Percentiles rank a stretch among this genome's conserved stretches.
Evolutionary conservation across 73 alveolate species (phyloP).

Genomic region (Uronychia setigera): DNA sequence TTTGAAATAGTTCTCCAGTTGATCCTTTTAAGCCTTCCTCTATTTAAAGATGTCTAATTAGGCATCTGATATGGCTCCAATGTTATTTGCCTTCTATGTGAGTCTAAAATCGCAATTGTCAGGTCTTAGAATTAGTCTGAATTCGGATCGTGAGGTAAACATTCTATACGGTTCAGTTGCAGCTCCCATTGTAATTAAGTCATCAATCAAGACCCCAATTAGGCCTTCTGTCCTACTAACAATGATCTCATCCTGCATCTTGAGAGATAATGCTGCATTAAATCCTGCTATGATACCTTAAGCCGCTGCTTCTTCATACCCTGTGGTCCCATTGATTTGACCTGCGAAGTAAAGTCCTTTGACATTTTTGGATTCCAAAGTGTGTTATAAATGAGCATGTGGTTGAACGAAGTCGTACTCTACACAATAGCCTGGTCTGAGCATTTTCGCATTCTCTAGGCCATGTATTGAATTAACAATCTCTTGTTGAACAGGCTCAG

Average conservation of each 20-base stretch:
- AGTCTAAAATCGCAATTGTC: slow-evolving; percentile 73
- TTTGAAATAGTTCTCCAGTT: too few relatives aligned
- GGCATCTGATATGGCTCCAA: slow-evolving; percentile 30
- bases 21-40: background rate
- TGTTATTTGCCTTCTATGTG: slow-evolving; percentile 47
- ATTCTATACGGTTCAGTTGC: slow-evolving; percentile 71
- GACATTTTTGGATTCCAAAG: slow-evolving; percentile 54
- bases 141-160: slow-evolving; percentile 75
- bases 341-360: slow-evolving; percentile 65
- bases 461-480: slow-evolving; percentile 54
- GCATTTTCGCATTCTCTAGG: slow-evolving; percentile 38
- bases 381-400: slow-evolving; percentile 38
- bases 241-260: slow-evolving; percentile 19
- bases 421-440: slow-evolving; percentile 59
- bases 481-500: slow-evolving; percentile 56
- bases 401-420: slow-evolving; percentile 74
- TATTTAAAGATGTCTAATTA: background rate
- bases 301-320: slow-evolving; percentile 79
- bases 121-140: slow-evolving; percentile 55
- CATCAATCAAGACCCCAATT: slow-evolving; percentile 75
- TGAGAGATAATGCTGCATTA: slow-evolving; percentile 49
- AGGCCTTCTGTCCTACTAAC: slow-evolving; percentile 49
- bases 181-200: slow-evolving; percentile 59
- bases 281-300: slow-evolving; percentile 72
- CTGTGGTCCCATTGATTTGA: slow-evolving; percentile 75